Evolutionary conservation across 306 rosid species (phyloP).

Genomic region (Sicyos edulis): DNA sequence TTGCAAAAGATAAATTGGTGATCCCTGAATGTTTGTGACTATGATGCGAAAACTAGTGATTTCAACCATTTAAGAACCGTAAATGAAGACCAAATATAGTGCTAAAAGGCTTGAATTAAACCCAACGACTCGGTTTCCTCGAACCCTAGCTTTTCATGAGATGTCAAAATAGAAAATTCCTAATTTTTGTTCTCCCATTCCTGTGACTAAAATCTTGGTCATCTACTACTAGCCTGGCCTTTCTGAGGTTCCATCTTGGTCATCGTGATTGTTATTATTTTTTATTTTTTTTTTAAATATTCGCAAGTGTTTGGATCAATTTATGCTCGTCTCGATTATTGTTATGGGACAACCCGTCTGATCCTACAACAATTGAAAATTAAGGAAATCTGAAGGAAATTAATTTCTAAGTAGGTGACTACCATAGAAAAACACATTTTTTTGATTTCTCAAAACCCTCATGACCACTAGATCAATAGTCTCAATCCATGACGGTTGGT

Average conservation of each 20-base stretch:
- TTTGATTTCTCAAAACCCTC: too few relatives aligned
- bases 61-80: background rate
- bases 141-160: background rate
- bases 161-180: background rate
- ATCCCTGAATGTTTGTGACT: background rate
- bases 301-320: too few relatives aligned
- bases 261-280: too few relatives aligned
- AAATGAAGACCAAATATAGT: background rate
- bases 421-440: too few relatives aligned
- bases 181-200: background rate
- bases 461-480: too few relatives aligned
- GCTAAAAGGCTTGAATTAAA: background rate
- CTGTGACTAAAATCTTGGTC: background rate
- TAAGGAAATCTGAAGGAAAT: too few relatives aligned
- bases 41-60: background rate
- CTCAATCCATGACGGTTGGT: too few relatives aligned
- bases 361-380: too few relatives aligned
- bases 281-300: too few relatives aligned
- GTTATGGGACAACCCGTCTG: too few relatives aligned
- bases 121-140: background rate
- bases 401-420: too few relatives aligned
- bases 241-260: background rate
- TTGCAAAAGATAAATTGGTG: background rate
- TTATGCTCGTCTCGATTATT: too few relatives aligned
- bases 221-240: background rate